Base-by-base conservation (phyloP, 257 asterid species). In the Ehretia macrophylla region DNA sequence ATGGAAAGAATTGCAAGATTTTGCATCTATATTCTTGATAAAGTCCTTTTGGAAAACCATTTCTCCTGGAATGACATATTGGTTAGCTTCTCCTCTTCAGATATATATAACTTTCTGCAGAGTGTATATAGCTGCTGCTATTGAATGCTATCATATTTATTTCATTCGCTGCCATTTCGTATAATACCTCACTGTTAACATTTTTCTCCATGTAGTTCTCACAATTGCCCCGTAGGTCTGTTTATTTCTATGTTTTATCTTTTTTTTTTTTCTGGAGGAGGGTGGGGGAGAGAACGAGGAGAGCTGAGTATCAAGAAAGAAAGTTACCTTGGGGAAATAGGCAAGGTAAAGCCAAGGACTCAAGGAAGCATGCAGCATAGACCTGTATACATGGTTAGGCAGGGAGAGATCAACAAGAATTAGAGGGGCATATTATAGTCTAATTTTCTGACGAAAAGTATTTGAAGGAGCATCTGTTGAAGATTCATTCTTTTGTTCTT, bases 61-160 rank as follows among this genome's bases (percentile, higher is more conserved):
- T 79, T 88, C 69, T 47, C 82, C 42, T 92, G 99, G 99, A 81
- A 75, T 52, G 91, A 92, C 60, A 73, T 80, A 21, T 53, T 76
- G 96, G 99, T 92, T 48, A 65, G 96, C 76, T 70, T 62, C 58
- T 65, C 21, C 63, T 64, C 39, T 21, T 21, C 20, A 22, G 27
- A 45, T 55, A 10, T 48, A 18, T 5, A 6, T n/a, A 1, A 4
- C 18, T 19, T 55, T 16, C 58, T 46, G n/a, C 12, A 0, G 38
- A 37, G 4, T 57, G n/a, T 50, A 17, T 27, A 54, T 48, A 54
- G 16, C 55, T 17, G n/a, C 35, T 50, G 37, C 44, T 50, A 35
- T 21, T 32, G 42, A 61, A 17, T 61, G 21, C 50, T 50, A 49
- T 32, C n/a, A 14, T 53, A 16, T 61, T 32, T 18, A 48, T 23